These are phyloP conservation scores for Pyrenopolyporus hunteri DNA, from an alignment of 495 filamentous ascomycete genomes.

Conservation along the genomic window DNA sequence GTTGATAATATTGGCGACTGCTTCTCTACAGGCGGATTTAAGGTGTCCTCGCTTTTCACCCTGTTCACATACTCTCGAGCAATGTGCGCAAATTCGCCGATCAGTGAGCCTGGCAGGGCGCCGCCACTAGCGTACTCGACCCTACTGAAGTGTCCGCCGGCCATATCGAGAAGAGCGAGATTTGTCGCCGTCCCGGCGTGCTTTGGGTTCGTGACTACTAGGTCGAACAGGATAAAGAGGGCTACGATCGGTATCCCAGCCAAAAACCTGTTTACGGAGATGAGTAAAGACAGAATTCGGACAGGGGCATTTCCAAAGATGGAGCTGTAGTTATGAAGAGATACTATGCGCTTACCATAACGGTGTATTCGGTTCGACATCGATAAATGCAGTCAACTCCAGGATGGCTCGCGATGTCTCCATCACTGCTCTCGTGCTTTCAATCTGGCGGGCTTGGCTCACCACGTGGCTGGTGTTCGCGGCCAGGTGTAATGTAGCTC, in stretches of 20 bases:
- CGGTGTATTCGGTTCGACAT: slow-evolving; percentile 42
- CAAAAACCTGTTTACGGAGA: slow-evolving; percentile 1
- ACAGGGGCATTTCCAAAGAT: too few species aligned
- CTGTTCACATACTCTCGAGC: slow-evolving; percentile 44
- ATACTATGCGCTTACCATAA: slow-evolving; percentile 47
- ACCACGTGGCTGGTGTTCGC: slow-evolving; percentile 12
- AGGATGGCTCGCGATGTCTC: slow-evolving; percentile 40
- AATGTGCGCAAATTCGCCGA: slow-evolving; percentile 45
- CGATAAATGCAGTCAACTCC: slow-evolving; percentile 44
- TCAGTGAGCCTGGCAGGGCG: slow-evolving; percentile 39
- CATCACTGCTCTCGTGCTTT: slow-evolving; percentile 33
- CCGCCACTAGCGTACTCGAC: slow-evolving; percentile 44
- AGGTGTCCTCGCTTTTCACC: slow-evolving; percentile 14
- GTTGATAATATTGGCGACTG: background rate
- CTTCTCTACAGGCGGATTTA: slow-evolving; percentile 9
- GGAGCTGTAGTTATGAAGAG: too few species aligned
- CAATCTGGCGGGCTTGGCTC: slow-evolving; percentile 17
- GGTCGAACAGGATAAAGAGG: slow-evolving; percentile 50
- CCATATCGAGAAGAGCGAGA: slow-evolving; percentile 42
- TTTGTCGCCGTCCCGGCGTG: slow-evolving; percentile 47
- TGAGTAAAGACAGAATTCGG: too few species aligned
- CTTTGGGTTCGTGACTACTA: slow-evolving; percentile 48
- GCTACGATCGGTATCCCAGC: slow-evolving; percentile 44
- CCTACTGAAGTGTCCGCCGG: slow-evolving; percentile 45
- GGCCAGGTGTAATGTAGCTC: slow-evolving; percentile 40